A percentile compares a stretch with the other conserved stretches of the same genome.
These are phyloP conservation scores for Yamagishiella unicocca DNA, from an alignment of 139 green algal species.

Conservation along the genomic window DNA sequence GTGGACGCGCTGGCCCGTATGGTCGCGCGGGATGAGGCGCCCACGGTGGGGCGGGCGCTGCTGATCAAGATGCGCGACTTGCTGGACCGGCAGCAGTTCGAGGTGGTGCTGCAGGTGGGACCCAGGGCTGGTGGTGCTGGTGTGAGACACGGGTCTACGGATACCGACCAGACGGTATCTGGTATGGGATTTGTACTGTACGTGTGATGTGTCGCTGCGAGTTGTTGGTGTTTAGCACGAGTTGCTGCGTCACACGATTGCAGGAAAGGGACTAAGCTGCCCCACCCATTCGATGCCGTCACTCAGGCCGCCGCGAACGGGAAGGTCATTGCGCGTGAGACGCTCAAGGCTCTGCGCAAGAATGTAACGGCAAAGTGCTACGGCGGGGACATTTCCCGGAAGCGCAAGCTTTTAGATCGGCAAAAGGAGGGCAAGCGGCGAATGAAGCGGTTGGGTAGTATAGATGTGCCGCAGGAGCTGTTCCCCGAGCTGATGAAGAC, in stretches of 20 bases:
- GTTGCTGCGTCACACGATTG: no score
- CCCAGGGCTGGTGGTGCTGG: no score
- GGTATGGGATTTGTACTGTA: no score
- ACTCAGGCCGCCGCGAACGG: constrained; percentile 79
- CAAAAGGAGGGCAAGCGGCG: constrained; percentile 92
- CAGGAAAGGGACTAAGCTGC: no score
- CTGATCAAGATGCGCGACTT: constrained; percentile 73
- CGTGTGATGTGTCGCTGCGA: no score
- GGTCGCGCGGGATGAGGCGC: constrained; percentile 76
- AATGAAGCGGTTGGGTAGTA: constrained; percentile 80
- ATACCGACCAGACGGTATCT: no score
- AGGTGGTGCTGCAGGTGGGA: constrained; percentile 67
- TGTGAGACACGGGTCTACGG: no score
- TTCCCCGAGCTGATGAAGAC: constrained; percentile 77
- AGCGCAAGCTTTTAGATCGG: constrained; percentile 90
- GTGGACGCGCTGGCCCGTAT: constrained; percentile 91
- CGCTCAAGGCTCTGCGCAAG: constrained; percentile 82
- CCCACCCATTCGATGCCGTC: no score
- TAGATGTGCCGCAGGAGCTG: constrained; percentile 72
- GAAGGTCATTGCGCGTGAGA: constrained; percentile 84
- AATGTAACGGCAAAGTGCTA: constrained; percentile 80
- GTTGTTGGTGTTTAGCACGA: background rate
- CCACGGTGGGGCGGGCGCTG: constrained; percentile 70
- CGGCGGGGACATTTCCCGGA: constrained; percentile 85
- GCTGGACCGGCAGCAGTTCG: constrained; percentile 86